Evolutionary conservation across 192 early-diverging fungal genomes (phyloP), one percentile per base, ranked within the genome.

Genomic region (Linnemannia exigua): DNA sequence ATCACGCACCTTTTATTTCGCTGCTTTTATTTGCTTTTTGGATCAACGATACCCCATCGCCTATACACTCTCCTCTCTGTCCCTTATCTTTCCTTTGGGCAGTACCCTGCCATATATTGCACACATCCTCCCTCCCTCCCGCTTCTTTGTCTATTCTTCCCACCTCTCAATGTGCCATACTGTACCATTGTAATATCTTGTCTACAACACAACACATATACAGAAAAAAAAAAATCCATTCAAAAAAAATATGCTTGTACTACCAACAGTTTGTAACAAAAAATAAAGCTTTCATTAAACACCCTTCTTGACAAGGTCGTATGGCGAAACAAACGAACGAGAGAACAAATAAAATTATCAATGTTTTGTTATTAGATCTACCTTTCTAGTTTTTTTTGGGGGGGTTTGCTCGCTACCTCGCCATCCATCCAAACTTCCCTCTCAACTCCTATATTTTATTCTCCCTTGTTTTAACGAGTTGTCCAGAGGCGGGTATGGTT

Each of bases 401-500:
- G n/a, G n/a, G n/a, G n/a, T n/a, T n/a, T n/a, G 12, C 41, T 19
- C 15, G 8, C 19, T 20, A 16, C 70, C 67, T 82, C 47, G 37
- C 52, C n/a, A 52, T 54, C 15, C 31, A 14, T 33, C 17, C 20
- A 17, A 7, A 1, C 28, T 20, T 28, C 1, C 31, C 41, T 28
- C 54, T 51, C 19, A 22, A 2, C 5, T 54, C 36, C 22, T 63
- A 22, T 76, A 17, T 7, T 9, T 14, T 15, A 14, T 33, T n/a
- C 70, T 19, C 12, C 14, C 41, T 6, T 3, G 41, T 5, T 52
- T 79, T 77, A 78, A 28, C 82, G 63, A 35, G 67, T 33, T 17
- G 69, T 72, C 74, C 81, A 82, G 38, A 76, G 25, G 3, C 54
- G 37, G 20, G 75, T 75, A 35, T 31, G 41, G n/a, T 61, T 58